A percentile compares a stretch with the other conserved stretches of the same genome.
Evolutionary conservation across 352 stramenopile genomes (phyloP).

Genomic region (Salisapilia sapeloensis): DNA sequence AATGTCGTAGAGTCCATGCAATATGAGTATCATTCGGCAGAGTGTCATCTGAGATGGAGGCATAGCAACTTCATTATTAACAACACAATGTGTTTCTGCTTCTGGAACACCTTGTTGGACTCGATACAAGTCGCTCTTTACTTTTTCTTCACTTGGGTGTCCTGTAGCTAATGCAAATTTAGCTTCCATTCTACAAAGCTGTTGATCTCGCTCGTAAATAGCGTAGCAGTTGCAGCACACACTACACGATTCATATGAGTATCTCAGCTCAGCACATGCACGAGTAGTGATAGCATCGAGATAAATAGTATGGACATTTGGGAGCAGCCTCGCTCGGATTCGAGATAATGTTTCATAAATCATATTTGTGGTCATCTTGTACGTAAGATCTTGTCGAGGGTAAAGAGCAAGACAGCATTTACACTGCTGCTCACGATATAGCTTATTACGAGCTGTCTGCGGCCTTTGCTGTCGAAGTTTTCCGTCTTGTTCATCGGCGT

Average conservation of each 20-base stretch:
- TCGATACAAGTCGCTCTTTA: constrained; percentile 32
- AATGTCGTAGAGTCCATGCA: constrained; percentile 75
- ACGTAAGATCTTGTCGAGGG: constrained; percentile 52
- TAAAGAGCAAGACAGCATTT: constrained; percentile 67
- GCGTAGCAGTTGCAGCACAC: constrained; percentile 74
- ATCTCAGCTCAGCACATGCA: too few species aligned
- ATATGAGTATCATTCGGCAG: constrained; percentile 53
- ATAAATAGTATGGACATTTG: too few species aligned
- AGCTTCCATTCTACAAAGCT: constrained; percentile 43
- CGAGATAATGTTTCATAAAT: constrained; percentile 66
- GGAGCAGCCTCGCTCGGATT: constrained; percentile 28
- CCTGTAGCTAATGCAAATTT: constrained; percentile 40
- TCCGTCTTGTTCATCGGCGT: constrained; percentile 9
- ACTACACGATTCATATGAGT: constrained; percentile 70
- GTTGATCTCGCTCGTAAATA: constrained; percentile 71
- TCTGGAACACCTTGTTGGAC: constrained; percentile 15
- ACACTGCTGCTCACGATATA: constrained; percentile 61
- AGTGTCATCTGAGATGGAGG: constrained; percentile 54
- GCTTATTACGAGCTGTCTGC: constrained; percentile 40
- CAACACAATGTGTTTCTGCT: too few species aligned
- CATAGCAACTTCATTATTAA: constrained; percentile 6
- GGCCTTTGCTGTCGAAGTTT: constrained; percentile 5
- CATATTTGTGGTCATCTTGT: constrained; percentile 83
- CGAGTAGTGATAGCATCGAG: too few species aligned
- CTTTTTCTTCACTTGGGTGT: constrained; percentile 10